phyloP scores from a whole-genome alignment of 2,329 filamentous ascomycete species.

The Penicillium sp. region DNA sequence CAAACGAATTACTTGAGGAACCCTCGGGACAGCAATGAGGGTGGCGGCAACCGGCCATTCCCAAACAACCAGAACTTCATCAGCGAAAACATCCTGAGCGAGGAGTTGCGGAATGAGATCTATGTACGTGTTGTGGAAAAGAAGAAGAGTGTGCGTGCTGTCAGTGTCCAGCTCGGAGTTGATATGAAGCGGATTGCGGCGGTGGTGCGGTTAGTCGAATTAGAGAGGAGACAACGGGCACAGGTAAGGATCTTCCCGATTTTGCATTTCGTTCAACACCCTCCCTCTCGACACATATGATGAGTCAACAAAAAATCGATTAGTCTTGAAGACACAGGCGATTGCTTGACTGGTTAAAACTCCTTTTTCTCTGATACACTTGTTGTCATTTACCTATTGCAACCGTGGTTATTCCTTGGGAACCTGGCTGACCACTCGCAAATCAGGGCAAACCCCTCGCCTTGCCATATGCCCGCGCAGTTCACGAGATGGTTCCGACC shows the following conservation, averaged over 20 bases:
- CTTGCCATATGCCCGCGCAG: conserved; percentile 70
- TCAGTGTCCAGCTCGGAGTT: conserved; percentile 73
- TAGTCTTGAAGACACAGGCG: conserved; percentile 95
- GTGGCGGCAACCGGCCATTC: conserved; percentile 58
- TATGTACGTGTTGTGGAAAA: conserved; percentile 65
- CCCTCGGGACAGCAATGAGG: conserved; percentile 6
- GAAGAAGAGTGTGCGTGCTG: conserved; percentile 68
- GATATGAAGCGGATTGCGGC: conserved; percentile 83
- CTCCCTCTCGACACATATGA: conserved; percentile 47
- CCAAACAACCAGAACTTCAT: conserved; percentile 70
- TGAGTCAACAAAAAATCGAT: conserved; percentile 82
- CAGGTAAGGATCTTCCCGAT: conserved; percentile 62
- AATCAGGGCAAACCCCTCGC: conserved; percentile 73
- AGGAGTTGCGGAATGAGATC: conserved; percentile 69
- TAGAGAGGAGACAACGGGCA: conserved; percentile 74
- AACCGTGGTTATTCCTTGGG: conserved; percentile 14
- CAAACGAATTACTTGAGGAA: conserved; percentile 32
- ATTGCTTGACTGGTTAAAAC: conserved; percentile 56
- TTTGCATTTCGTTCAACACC: conserved; percentile 2
- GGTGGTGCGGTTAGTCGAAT: conserved; percentile 78
- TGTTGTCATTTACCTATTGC: conserved; percentile 6
- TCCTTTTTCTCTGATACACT: conserved; percentile 49
- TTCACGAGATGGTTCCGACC: conserved; percentile 76
- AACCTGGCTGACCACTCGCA: conserved; percentile 9
- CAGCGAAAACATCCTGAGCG: conserved; percentile 71